These are phyloP conservation scores for Aspergillus sp. DNA, from an alignment of 2,329 filamentous ascomycete species.

Conservation along the genomic window DNA sequence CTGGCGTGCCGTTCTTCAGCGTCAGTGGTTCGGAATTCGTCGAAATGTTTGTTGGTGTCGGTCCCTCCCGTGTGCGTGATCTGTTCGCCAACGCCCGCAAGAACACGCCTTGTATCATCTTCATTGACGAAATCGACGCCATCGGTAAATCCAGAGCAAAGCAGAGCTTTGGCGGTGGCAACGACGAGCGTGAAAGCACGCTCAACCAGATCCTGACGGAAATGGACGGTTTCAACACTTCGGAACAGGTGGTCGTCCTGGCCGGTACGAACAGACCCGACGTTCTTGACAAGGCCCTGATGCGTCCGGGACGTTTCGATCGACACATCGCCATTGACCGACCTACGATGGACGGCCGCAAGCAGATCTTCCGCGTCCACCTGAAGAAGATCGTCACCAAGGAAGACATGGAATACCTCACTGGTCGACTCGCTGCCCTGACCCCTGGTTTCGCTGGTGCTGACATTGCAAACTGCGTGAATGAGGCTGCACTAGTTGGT, in stretches of 20 bases:
- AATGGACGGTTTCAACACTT: constrained; percentile 99
- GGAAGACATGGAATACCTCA: constrained; percentile 83
- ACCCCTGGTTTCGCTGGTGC: constrained; percentile 97
- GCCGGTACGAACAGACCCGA: constrained; percentile 96
- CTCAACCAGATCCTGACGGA: constrained; percentile 98
- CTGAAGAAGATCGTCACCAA: constrained; percentile 90
- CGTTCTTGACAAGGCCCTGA: constrained; percentile 88
- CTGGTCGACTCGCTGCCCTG: constrained; percentile 83
- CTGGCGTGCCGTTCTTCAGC: constrained; percentile 94
- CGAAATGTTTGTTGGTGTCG: constrained; percentile 99
- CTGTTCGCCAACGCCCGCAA: constrained; percentile 92
- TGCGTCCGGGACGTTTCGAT: constrained; percentile 96
- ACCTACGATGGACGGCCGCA: constrained; percentile 93
- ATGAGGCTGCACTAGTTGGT: constrained; percentile 96
- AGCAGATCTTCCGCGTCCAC: constrained; percentile 95
- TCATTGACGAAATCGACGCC: constrained; percentile 98
- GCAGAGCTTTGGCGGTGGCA: constrained; percentile 80
- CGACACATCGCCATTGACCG: constrained; percentile 92
- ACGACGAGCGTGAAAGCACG: constrained; percentile 94
- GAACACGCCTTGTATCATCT: constrained; percentile 97
- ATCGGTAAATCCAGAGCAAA: constrained; percentile 89
- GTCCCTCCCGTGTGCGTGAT: constrained; percentile 90
- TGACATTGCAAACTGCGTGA: constrained; percentile 97
- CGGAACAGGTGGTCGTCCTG: constrained; percentile 92
- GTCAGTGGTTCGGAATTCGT: constrained; percentile 99